Percentiles rank a stretch among this genome's conserved stretches.
phyloP scores from a whole-genome alignment of 2,329 filamentous ascomycete species.

The Calonectria henricotiae region DNA sequence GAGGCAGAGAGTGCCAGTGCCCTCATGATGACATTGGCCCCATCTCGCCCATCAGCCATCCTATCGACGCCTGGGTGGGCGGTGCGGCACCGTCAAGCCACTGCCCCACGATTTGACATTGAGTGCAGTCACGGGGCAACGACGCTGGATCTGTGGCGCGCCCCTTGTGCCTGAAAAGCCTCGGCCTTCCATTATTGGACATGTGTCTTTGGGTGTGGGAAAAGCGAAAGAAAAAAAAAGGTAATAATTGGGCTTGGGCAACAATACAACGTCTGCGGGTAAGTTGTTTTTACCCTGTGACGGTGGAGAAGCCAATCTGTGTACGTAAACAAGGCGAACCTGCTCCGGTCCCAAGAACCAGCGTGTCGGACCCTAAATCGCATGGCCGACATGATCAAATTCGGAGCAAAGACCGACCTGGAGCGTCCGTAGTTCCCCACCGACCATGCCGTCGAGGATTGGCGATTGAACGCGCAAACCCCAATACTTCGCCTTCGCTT shows the following conservation, averaged over 20 bases:
- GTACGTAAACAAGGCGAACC: slow-evolving; percentile 14
- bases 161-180: slow-evolving; percentile 28
- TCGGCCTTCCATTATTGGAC: slow-evolving; percentile 6
- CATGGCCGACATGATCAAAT: slow-evolving; percentile 19
- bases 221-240: not conserved
- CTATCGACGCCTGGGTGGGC: slow-evolving; percentile 24
- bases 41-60: not conserved
- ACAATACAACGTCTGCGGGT: slow-evolving; percentile 16
- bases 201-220: not conserved
- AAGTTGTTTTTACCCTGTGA: slow-evolving; percentile 18
- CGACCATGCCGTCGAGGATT: slow-evolving; percentile 6
- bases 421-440: slow-evolving; percentile 20
- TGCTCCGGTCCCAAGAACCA: slow-evolving; percentile 22
- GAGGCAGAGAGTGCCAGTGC: not conserved
- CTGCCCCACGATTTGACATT: slow-evolving; percentile 20
- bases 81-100: slow-evolving; percentile 33
- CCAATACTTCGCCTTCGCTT: slow-evolving; percentile 11
- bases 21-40: slow-evolving; percentile 24
- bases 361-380: slow-evolving; percentile 1
- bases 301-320: slow-evolving; percentile 17
- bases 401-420: slow-evolving; percentile 20
- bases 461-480: slow-evolving; percentile 2
- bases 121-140: slow-evolving; percentile 26
- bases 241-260: not conserved
- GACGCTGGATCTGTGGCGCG: slow-evolving; percentile 30